Base-by-base conservation (phyloP, 31 red algal species). In the Porphyra umbilicalis region DNA sequence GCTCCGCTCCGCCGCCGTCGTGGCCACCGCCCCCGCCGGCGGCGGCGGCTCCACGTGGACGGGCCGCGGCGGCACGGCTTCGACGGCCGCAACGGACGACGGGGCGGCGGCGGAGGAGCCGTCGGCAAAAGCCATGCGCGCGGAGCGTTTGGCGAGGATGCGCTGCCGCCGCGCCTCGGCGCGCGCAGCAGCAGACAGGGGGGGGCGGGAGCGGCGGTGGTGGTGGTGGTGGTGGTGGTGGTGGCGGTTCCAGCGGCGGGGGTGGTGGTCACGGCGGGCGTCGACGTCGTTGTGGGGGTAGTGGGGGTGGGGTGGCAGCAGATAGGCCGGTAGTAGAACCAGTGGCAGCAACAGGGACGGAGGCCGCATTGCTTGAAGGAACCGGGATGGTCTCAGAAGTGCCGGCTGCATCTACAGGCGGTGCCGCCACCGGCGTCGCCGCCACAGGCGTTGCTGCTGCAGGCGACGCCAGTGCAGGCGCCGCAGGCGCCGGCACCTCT, bases 101-200 rank as follows among this genome's bases (percentile, higher is more conserved):
- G 88, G 88, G 8, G 78, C 75, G 9, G 32, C 34, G 13, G 83
- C 82, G 71, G 42, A 74, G 25, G 84, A 78, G 18, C 83, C 83
- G 42, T 83, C 76, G 15, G 88, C 88, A 40, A 85, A 90, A 75
- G 83, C 88, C 88, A 90, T 90, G 32, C 88, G 88, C 79, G 88
- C 83, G n/a, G 76, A 71, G 71, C 85, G 85, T 79, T 90, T 90
- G 39, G 88, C 88, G 36, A 90, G 88, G 82, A 90, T 91, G 38
- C 82, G 81, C 67, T 82, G 79, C 75, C 89, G 89, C 3, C 89
- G 89, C 32, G 79, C 39, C 84, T 91, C 89, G 32, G 84, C 84
- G 67, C 85, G 83, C 35, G 85, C 83, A 32, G 82, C 82, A 13
- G 85, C 85, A 14, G 85, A 76, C 32, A n/a, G 57, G 11, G 57